phyloP scores from a whole-genome alignment of 441 rosid species.

The Pelargonium citronellum region DNA sequence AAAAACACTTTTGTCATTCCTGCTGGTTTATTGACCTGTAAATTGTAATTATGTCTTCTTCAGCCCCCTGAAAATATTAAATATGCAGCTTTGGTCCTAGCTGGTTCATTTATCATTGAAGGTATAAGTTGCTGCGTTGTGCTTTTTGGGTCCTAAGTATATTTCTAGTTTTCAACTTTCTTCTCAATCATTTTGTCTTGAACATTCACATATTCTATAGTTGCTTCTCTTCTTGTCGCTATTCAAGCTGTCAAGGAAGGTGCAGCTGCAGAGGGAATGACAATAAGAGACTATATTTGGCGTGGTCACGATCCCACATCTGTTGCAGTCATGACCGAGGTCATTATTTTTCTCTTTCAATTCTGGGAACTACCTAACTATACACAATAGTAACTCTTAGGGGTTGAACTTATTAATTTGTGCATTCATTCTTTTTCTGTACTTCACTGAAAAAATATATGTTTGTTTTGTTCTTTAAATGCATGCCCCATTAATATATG shows the following conservation, averaged over 20 bases:
- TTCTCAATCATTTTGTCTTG: neutral
- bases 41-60: conserved; percentile 23
- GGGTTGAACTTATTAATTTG: neutral
- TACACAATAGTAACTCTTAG: neutral
- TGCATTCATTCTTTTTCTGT: conserved; percentile 8
- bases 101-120: conserved; percentile 92
- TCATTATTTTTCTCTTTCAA: conserved; percentile 18
- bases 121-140: conserved; percentile 36
- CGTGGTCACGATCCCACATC: conserved; percentile 99
- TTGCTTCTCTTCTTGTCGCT: conserved; percentile 93
- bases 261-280: conserved; percentile 97
- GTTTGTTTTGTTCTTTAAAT: neutral
- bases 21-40: conserved; percentile 22
- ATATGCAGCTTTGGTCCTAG: conserved; percentile 88
- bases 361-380: neutral
- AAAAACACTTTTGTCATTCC: conserved; percentile 2
- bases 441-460: too few relatives aligned
- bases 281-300: conserved; percentile 83
- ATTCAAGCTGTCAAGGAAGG: conserved; percentile 96
- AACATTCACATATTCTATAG: conserved; percentile 30
- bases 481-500: conserved; percentile 7
- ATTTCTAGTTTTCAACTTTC: neutral
- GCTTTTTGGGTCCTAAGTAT: neutral
- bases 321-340: conserved; percentile 99
- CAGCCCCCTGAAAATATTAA: conserved; percentile 82